Evolutionary conservation across 768 basidiomycete genomes (phyloP).

Genomic region (Paxillus ammoniavirescens): DNA sequence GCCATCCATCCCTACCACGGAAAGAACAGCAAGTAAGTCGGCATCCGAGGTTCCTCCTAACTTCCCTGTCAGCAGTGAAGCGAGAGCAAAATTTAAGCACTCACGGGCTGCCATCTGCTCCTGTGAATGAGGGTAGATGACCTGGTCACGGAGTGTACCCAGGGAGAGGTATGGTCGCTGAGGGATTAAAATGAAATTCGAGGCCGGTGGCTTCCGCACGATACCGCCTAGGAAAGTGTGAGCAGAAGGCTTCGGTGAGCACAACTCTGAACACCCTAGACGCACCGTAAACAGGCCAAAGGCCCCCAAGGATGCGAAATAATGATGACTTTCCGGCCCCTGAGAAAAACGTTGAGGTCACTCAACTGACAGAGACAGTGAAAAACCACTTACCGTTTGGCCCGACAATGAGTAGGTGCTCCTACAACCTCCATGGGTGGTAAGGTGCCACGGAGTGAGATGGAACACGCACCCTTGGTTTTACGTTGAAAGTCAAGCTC

Average conservation of each 20-base stretch:
- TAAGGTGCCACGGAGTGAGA: neutral
- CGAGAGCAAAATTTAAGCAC: constrained; percentile 25
- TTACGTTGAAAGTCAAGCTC: constrained; percentile 84
- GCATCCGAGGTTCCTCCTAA: constrained; percentile 71
- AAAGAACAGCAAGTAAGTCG: constrained; percentile 69
- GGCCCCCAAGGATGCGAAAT: constrained; percentile 93
- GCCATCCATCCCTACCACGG: constrained; percentile 78
- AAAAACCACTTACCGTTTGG: constrained; percentile 69
- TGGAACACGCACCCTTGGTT: constrained; percentile 63
- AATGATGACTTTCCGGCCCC: constrained; percentile 88
- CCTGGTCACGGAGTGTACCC: constrained; percentile 92
- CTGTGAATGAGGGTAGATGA: constrained; percentile 91
- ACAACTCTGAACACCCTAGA: neutral
- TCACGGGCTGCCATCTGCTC: constrained; percentile 75
- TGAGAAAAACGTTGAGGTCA: constrained; percentile 23
- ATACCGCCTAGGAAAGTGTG: constrained; percentile 49
- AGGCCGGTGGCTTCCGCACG: constrained; percentile 86
- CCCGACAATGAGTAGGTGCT: constrained; percentile 91
- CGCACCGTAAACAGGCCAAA: constrained; percentile 79
- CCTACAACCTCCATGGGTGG: constrained; percentile 39
- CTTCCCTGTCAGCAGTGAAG: constrained; percentile 6
- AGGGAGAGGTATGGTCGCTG: constrained; percentile 94
- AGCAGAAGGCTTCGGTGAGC: neutral
- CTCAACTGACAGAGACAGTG: neutral
- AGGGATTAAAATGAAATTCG: constrained; percentile 91